Evolutionary conservation across 768 basidiomycete species (phyloP), one percentile per base, ranked within the genome.

Genomic region (Gautieria morchelliformis): DNA sequence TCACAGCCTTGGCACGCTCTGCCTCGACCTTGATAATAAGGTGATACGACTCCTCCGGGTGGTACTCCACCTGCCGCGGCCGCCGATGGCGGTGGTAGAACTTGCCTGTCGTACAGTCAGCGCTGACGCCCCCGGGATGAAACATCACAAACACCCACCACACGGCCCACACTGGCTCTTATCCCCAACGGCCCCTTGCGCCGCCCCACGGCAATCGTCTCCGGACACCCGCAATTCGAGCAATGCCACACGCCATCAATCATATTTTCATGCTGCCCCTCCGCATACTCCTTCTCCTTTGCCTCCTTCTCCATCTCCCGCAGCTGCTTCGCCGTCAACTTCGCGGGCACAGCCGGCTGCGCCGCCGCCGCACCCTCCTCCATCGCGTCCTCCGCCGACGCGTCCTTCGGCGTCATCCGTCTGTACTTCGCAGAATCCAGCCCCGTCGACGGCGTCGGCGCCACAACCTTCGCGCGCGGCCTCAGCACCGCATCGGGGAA

Each of bases 231-330:
- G 64, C 91, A 96, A 65, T 93, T 95, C 19, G 90, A 92, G 67
- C 93, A 97, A 71, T 93, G 90, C 93, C 93, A 96, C 4, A 89
- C 77, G 1, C 89, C 91, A 62, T 93, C 75, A 66, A 93, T 86
- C 63, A 81, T 76, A 66, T 91, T 89, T 40, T 84, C 77, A 64
- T 89, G 89, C 65, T 89, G 87, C 8, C 88, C 86, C 63, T 91
- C 85, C 41, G 83, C 84, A 65, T 84, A 89, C 69, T 89, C 89
- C 65, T 77, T 84, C 68, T 89, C 87, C 68, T 90, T 91, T 20
- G 89, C 88, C 65, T 89, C 87, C 35, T 85, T 72, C 70, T 89
- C 89, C 14, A 82, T 74, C 67, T 90, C 89, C 70, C 85, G 87
- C 22, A 75, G 77, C 40, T 82, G 74, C 70, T 83, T 87, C 49